phyloP scores from a whole-genome alignment of 1,284 basidiomycete species.

The Tremellales sp. region DNA sequence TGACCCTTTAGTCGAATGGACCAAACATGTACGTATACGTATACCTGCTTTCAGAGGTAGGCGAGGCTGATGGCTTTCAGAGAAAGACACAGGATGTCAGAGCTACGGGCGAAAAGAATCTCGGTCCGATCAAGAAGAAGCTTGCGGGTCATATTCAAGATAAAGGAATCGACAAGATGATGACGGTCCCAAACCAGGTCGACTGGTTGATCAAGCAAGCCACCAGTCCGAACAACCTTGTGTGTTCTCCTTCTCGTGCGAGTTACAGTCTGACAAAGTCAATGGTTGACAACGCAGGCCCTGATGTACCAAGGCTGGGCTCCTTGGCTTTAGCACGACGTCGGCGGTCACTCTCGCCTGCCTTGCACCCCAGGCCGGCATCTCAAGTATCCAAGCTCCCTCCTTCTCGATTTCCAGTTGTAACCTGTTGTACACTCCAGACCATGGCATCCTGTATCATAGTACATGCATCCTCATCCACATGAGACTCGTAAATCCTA shows the following conservation, averaged over 20 bases:
- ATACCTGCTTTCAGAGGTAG: neutral
- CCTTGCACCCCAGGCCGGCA: no score
- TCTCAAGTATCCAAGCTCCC: no score
- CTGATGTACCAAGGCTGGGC: slow-evolving; percentile 69
- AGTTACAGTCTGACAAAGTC: slow-evolving; percentile 46
- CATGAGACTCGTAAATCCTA: slow-evolving; percentile 6
- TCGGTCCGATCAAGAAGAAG: slow-evolving; percentile 78
- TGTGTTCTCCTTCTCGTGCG: no score
- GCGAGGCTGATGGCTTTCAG: slow-evolving; percentile 11
- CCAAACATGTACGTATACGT: no score
- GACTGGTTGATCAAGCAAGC: slow-evolving; percentile 86
- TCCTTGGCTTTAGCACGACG: slow-evolving; percentile 65
- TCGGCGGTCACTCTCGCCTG: no score
- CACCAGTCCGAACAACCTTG: slow-evolving; percentile 67
- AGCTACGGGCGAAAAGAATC: slow-evolving; percentile 64
- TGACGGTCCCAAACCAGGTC: slow-evolving; percentile 78
- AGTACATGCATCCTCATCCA: slow-evolving; percentile 38
- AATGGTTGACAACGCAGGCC: slow-evolving; percentile 18
- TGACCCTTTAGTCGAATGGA: slow-evolving; percentile 96
- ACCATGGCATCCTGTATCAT: slow-evolving; percentile 3
- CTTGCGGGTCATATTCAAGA: slow-evolving; percentile 58
- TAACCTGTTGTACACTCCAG: neutral
- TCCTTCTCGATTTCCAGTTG: no score
- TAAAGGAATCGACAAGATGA: slow-evolving; percentile 53
- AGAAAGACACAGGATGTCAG: slow-evolving; percentile 24